Percentiles rank a stretch among this genome's conserved stretches.
Evolutionary conservation across 805 yeast species (phyloP).

Genomic region (Pichia membranifaciens): DNA sequence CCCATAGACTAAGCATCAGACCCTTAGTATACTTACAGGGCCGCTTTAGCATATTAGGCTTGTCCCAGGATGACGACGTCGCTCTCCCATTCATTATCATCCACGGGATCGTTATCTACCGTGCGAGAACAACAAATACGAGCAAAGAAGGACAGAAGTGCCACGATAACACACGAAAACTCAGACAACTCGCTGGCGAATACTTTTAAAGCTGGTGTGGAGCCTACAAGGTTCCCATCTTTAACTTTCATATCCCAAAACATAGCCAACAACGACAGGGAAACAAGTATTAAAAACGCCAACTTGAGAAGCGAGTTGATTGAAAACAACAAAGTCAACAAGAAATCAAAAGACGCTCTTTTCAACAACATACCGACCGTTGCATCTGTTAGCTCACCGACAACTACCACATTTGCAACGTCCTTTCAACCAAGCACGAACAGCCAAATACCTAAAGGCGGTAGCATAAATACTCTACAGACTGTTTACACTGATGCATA

Average conservation of each 20-base stretch:
- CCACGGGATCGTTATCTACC: not conserved
- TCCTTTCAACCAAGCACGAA: not conserved
- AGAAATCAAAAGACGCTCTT: constrained; percentile 12
- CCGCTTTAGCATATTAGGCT: no score
- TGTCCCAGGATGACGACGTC: not conserved
- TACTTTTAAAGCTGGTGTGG: not conserved
- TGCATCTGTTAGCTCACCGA: not conserved
- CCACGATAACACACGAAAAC: not conserved
- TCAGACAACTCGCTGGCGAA: constrained; percentile 1
- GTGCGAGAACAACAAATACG: not conserved
- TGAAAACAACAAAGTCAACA: constrained; percentile 11
- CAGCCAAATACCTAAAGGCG: not conserved
- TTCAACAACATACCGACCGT: not conserved
- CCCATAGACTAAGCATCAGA: no score
- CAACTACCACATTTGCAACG: not conserved
- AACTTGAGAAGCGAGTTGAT: constrained; percentile 20
- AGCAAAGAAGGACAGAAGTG: not conserved
- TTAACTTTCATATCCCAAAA: constrained; percentile 11
- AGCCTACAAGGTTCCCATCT: constrained; percentile 13
- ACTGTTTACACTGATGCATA: constrained; percentile 10
- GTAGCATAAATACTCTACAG: constrained; percentile 8
- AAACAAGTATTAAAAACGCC: constrained; percentile 15
- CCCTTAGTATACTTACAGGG: no score
- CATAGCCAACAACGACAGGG: constrained; percentile 1
- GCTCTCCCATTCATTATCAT: not conserved